Conservation (phyloP, 768 basidiomycete species). For the Tricholoma hemisulphureum region DNA sequence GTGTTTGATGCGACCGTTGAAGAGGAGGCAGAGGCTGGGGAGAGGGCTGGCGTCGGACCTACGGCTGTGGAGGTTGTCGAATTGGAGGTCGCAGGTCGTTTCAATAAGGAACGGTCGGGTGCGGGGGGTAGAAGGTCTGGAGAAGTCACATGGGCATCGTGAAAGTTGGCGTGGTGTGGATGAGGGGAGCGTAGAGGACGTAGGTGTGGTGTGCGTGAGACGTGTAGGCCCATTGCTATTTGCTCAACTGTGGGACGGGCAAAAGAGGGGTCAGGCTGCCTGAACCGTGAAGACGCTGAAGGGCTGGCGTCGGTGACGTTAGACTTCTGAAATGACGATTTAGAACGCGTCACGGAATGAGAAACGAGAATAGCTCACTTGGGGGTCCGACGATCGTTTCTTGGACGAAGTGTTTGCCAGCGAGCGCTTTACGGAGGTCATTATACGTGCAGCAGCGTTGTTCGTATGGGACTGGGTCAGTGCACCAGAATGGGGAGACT, state of each 20-base stretch:
- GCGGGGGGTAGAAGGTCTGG: conserved; percentile 47
- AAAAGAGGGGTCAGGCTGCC: conserved; percentile 36
- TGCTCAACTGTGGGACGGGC: conserved; percentile 67
- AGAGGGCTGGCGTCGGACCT: conserved; percentile 31
- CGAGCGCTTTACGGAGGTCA: conserved; percentile 22
- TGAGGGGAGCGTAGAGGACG: conserved; percentile 38
- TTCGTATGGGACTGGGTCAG: not conserved
- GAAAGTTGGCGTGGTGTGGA: conserved; percentile 16
- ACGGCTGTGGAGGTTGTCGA: conserved; percentile 40
- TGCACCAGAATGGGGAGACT: not conserved
- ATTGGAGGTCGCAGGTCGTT: conserved; percentile 44
- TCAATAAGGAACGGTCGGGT: conserved; percentile 64
- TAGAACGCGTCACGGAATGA: not conserved
- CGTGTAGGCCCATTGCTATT: conserved; percentile 78
- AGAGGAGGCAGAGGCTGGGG: conserved; percentile 46
- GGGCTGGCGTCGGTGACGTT: conserved; percentile 42
- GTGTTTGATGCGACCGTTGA: conserved; percentile 47
- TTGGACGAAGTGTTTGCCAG: conserved; percentile 16
- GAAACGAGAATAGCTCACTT: conserved; percentile 11
- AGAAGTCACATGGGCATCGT: conserved; percentile 24
- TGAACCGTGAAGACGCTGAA: conserved; percentile 33
- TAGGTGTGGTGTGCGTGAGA: conserved; percentile 74
- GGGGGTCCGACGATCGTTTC: conserved; percentile 17
- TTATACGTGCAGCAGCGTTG: conserved; percentile 23
- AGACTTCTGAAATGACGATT: conserved; percentile 6